phyloP scores from a whole-genome alignment of 148 eudicot species.

The Chenopodium formosanum region DNA sequence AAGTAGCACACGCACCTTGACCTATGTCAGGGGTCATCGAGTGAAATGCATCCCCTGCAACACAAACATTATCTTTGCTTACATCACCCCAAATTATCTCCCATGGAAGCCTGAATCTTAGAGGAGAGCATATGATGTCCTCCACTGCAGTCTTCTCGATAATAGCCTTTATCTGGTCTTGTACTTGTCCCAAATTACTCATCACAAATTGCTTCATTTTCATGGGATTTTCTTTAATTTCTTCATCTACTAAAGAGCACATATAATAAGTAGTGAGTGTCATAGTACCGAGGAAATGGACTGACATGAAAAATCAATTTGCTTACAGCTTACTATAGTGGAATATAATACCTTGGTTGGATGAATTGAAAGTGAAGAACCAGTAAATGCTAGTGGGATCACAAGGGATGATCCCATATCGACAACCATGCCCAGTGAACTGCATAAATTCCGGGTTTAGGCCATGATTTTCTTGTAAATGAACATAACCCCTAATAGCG shows the following conservation, averaged over 20 bases:
- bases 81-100: conserved; percentile 39
- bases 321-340: not conserved
- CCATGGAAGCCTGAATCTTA: conserved; percentile 44
- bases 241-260: conserved; percentile 26
- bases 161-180: conserved; percentile 25
- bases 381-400: conserved; percentile 41
- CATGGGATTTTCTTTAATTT: conserved; percentile 29
- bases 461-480: conserved; percentile 39
- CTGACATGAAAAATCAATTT: no score
- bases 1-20: conserved; percentile 50
- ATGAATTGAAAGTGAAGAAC: conserved; percentile 49
- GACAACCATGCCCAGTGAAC: conserved; percentile 42
- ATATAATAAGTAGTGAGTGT: no score
- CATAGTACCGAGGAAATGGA: no score
- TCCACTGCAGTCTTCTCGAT: conserved; percentile 33
- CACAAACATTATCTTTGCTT: conserved; percentile 45
- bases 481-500: conserved; percentile 39
- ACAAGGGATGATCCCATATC: conserved; percentile 50
- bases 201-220: conserved; percentile 48
- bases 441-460: conserved; percentile 44
- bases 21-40: conserved; percentile 59
- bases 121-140: conserved; percentile 29
- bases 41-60: conserved; percentile 58
- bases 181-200: conserved; percentile 39
- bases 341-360: conserved; percentile 33